phyloP scores from a whole-genome alignment of 371 early-diverging fungal species.

The Mortierella sp. region DNA sequence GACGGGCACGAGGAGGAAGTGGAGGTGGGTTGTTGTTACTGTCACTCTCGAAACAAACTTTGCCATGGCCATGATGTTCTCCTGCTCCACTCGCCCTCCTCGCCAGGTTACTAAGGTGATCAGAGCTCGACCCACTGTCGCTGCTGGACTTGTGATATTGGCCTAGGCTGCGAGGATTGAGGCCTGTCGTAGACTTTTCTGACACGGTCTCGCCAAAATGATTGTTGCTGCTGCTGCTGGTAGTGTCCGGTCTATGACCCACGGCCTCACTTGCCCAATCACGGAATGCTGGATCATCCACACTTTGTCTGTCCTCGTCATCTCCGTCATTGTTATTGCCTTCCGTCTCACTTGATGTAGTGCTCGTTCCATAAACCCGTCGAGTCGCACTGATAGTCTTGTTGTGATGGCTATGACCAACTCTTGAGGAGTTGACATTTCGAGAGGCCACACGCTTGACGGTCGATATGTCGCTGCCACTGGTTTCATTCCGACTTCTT shows the following conservation, averaged over 20 bases:
- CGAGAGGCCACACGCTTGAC: slow-evolving; percentile 6
- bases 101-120: too few relatives aligned
- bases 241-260: neutral
- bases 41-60: too few relatives aligned
- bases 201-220: neutral
- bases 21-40: too few relatives aligned
- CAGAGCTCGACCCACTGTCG: too few relatives aligned
- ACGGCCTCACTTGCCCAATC: slow-evolving; percentile 13
- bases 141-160: too few relatives aligned
- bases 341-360: slow-evolving; percentile 10
- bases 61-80: too few relatives aligned
- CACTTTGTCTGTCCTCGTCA: slow-evolving; percentile 5
- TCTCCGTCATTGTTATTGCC: too few relatives aligned
- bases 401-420: slow-evolving; percentile 1
- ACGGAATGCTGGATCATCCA: slow-evolving; percentile 5
- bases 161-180: too few relatives aligned
- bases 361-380: slow-evolving; percentile 15
- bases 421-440: too few relatives aligned
- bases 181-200: neutral
- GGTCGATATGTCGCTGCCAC: slow-evolving; percentile 13
- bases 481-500: slow-evolving; percentile 18
- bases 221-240: neutral
- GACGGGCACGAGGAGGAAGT: too few relatives aligned
- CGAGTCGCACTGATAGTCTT: slow-evolving; percentile 8
- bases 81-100: too few relatives aligned